Evolutionary conservation across 306 rosid genomes (phyloP), one percentile per base, ranked within the genome.

Genomic region (Rosa rugosa): DNA sequence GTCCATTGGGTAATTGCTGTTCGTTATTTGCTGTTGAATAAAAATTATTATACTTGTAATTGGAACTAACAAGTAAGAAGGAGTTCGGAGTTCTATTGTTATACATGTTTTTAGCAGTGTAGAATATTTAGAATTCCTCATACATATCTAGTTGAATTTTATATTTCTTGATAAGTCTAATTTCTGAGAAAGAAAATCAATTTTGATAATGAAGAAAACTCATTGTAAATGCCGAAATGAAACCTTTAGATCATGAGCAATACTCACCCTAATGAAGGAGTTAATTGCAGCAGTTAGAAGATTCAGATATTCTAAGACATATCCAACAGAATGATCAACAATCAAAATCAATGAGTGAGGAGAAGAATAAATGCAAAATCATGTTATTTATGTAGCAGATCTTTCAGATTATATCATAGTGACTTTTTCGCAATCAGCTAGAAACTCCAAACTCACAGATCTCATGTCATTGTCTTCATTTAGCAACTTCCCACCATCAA

Each of bases 381-480:
- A 59, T 23, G 16, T 23, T 11, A 59, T 10, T 11, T 1, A 23
- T 59, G 12, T 64, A 25, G 11, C 69, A 31, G 44, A 13, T 64
- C 46, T 66, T 16, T 40, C 41, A 41, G 71, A 8, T 20, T 38
- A 38, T 40, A n/a, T 17, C 27, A 40, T 60, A 60, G 2, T 60
- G 17, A 8, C 34, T 41, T 6, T 17, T 12, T 31, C 16, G 16
- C 71, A 40, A 84, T 25, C 14, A 68, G 40, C 77, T 70, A 69
- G 66, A 77, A 72, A 76, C 72, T 73, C 62, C 64, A 81, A 62
- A 85, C 99, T 88, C 85, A 95, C 99, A 75, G 97, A 91, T 95
- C 98, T 90, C 60, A 91, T 81, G 87, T 95, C 97, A 44, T 71
- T 88, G 85, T 95, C 99, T 87, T 95, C 99, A 75, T 95, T 95